Base-by-base conservation (phyloP, 345 rosid species). In the Aquilaria malaccensis region DNA sequence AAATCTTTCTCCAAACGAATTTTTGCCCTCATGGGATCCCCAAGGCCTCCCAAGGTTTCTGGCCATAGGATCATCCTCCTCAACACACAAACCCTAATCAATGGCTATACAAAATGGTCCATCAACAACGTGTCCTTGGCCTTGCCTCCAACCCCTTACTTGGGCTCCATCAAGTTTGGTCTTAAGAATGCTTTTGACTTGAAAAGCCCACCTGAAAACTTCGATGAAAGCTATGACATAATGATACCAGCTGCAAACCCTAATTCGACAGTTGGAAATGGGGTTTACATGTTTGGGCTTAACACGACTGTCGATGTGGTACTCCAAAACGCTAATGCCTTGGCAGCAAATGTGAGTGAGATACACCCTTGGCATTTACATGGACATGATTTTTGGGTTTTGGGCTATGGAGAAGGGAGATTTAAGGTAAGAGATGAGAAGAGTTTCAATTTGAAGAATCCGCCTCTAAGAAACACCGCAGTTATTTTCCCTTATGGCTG, bases 341-440 rank as follows among this genome's bases (percentile, higher is more conserved):
- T 89, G 7, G 5, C 29, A 0, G 63, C 56, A 0, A 74, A 75
- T 30, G 69, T 58, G 0, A 88, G 96, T 47, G 98, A 88, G 66
- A 76, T 81, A 3, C 98, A 88, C 49, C 95, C 98, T 0, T 86
- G 98, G 98, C 96, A 88, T 64, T 71, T 86, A 47, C 98, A 91
- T 57, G 96, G 96, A 0, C 98, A 91, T 60, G 85, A 84, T 67
- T 91, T 91, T 13, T 88, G 96, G 96, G 80, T 91, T 6, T 60
- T 93, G 43, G 98, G 85, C 10, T 84, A 83, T 55, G 97, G 98
- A 2, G 88, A 79, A 13, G 97, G 94, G 33, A 85, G 71, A 60
- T 93, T 56, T 49, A 11, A 47, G 45, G 14, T 46, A 1, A 11
- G 33, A 0, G 83, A 83, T 29, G 86, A 72, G 67, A 61, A 45